Conservation (phyloP, 1,284 basidiomycete genomes). For the Vanrija pseudolonga region DNA sequence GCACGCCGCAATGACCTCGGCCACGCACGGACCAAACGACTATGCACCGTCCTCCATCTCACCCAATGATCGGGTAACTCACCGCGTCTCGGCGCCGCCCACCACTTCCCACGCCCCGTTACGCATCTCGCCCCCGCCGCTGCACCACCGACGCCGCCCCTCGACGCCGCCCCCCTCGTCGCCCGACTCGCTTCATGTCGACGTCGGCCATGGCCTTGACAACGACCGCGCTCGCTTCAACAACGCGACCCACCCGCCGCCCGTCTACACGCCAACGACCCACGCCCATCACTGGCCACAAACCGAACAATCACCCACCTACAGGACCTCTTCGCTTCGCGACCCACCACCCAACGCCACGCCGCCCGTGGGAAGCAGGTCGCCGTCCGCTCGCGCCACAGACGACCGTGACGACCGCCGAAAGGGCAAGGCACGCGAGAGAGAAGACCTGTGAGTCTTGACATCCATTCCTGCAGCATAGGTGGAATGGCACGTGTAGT, state of each 20-base stretch:
- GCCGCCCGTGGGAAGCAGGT: constrained; percentile 23
- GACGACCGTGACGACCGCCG: constrained; percentile 13
- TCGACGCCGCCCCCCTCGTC: background rate
- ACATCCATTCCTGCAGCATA: background rate
- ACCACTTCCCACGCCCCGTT: too few relatives aligned
- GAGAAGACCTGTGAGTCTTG: constrained; percentile 15
- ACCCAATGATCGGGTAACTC: too few relatives aligned
- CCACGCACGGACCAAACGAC: too few relatives aligned
- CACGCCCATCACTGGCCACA: background rate
- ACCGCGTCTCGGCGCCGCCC: too few relatives aligned
- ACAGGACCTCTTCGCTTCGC: constrained; percentile 32
- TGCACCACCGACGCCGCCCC: background rate
- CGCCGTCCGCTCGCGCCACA: constrained; percentile 9
- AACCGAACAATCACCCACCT: background rate
- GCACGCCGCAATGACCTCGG: too few relatives aligned
- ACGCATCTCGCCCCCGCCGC: background rate
- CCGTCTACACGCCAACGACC: background rate
- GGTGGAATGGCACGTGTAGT: background rate
- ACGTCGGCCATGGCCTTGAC: too few relatives aligned
- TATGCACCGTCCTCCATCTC: too few relatives aligned
- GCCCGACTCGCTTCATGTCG: background rate
- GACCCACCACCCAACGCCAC: constrained; percentile 29
- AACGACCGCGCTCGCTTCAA: too few relatives aligned
- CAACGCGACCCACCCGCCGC: background rate
- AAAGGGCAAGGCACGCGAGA: constrained; percentile 18